Conservation (phyloP, 2,329 filamentous ascomycete genomes). For the Arthrocladium fulminans region DNA sequence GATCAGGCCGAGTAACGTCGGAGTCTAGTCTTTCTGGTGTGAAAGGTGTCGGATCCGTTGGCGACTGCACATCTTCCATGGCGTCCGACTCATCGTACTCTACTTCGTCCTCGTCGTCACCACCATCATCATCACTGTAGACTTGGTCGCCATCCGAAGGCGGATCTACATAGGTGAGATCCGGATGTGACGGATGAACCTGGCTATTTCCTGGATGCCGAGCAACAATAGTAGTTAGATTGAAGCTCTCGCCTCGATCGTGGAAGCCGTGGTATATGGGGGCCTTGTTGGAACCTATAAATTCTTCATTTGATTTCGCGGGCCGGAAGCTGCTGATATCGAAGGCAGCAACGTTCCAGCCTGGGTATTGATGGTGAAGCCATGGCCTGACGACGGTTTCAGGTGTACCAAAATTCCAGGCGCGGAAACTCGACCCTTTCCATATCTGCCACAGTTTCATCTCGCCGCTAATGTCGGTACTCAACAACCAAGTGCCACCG, state of each 20-base stretch:
- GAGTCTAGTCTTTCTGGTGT: neutral
- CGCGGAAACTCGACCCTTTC: constrained; percentile 28
- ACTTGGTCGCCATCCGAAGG: constrained; percentile 8
- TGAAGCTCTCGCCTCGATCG: constrained; percentile 17
- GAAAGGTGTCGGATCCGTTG: neutral
- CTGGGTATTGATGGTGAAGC: constrained; percentile 24
- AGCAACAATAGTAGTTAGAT: constrained; percentile 19
- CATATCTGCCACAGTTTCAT: constrained; percentile 44
- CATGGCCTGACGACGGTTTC: constrained; percentile 9
- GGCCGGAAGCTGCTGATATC: constrained; percentile 36
- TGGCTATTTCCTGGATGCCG: constrained; percentile 19
- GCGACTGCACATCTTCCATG: constrained; percentile 7
- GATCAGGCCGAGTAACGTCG: neutral
- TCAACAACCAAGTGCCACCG: constrained; percentile 48
- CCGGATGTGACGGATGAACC: constrained; percentile 15
- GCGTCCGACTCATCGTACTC: neutral
- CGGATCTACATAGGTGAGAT: constrained; percentile 15
- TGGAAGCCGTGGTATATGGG: constrained; percentile 16
- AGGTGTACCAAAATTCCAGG: constrained; percentile 19
- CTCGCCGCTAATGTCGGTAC: constrained; percentile 47
- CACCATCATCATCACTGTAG: constrained; percentile 8
- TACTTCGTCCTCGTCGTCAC: constrained; percentile 12
- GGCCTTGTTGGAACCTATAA: constrained; percentile 29
- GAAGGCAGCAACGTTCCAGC: constrained; percentile 40
- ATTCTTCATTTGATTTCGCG: constrained; percentile 29